phyloP scores from a whole-genome alignment of 2,329 filamentous ascomycete genomes.

The Aphanoascus verrucosus region DNA sequence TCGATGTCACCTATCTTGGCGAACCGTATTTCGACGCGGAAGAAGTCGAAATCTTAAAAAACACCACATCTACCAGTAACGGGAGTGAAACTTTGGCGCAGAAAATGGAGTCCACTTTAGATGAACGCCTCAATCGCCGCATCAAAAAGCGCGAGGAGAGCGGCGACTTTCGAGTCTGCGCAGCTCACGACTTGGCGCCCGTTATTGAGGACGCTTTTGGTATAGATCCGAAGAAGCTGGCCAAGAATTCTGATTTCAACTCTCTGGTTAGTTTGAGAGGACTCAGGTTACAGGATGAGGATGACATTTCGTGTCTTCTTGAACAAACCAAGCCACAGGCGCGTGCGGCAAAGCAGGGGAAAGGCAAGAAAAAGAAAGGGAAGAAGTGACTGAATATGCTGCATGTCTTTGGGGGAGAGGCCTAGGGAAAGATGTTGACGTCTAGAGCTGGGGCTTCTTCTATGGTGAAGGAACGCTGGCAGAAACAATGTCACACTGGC shows the following conservation, averaged over 20 bases:
- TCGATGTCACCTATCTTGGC: conserved; percentile 19
- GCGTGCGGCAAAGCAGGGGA: conserved; percentile 6
- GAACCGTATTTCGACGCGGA: conserved; percentile 19
- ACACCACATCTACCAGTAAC: background rate
- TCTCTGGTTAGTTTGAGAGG: conserved; percentile 7
- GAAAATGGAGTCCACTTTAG: conserved; percentile 16
- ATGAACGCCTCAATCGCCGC: conserved; percentile 16
- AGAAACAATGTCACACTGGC: no score
- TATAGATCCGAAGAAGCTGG: conserved; percentile 22
- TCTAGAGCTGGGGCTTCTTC: no score
- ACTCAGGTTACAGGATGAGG: conserved; percentile 7
- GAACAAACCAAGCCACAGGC: conserved; percentile 1
- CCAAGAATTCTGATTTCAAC: conserved; percentile 19
- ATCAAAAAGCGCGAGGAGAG: conserved; percentile 24
- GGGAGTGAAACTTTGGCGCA: conserved; percentile 16
- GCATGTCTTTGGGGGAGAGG: no score
- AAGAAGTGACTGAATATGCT: background rate
- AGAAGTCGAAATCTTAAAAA: conserved; percentile 14
- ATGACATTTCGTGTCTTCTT: conserved; percentile 8
- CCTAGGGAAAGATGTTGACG: no score
- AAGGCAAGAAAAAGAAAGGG: conserved; percentile 6
- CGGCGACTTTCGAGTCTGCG: conserved; percentile 25
- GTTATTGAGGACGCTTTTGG: conserved; percentile 23
- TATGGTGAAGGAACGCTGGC: no score
- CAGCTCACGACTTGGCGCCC: conserved; percentile 28